Conservation (phyloP, 1,284 basidiomycete genomes). For the Ganoderma lucidum region DNA sequence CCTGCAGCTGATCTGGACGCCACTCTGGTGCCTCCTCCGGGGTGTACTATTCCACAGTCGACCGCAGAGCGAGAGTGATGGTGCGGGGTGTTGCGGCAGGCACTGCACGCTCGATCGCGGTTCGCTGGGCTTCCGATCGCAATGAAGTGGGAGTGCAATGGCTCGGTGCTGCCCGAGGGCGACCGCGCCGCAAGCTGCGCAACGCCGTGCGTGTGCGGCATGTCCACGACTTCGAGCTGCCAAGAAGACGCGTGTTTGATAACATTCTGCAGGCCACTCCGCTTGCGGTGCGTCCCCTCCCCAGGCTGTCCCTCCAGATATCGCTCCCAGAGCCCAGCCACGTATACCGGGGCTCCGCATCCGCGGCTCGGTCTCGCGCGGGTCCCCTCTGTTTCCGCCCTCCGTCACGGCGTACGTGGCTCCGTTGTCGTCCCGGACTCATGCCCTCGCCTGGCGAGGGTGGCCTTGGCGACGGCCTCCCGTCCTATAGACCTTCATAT, state of each 20-base stretch:
- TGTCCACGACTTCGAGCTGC: slow-evolving; percentile 1
- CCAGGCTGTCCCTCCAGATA: not conserved
- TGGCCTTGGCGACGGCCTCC: slow-evolving; percentile 27
- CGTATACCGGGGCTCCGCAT: not conserved
- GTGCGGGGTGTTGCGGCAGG: not conserved
- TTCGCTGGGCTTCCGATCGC: slow-evolving; percentile 5
- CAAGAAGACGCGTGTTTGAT: slow-evolving; percentile 8
- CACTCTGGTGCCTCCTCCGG: not conserved
- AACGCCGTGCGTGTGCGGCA: slow-evolving; percentile 1
- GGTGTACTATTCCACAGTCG: not conserved
- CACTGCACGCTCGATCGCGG: slow-evolving; percentile 2
- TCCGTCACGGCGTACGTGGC: slow-evolving; percentile 4
- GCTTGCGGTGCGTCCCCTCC: not conserved
- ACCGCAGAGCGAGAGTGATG: slow-evolving; percentile 3
- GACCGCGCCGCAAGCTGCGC: not conserved
- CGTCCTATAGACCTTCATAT: slow-evolving; percentile 16
- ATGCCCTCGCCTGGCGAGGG: slow-evolving; percentile 13
- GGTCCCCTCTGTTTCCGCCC: slow-evolving; percentile 3
- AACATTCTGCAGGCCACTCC: slow-evolving; percentile 1
- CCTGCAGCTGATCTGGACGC: slow-evolving; percentile 12
- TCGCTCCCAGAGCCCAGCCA: slow-evolving; percentile 3
- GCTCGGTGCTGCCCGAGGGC: not conserved
- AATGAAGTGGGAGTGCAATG: not conserved
- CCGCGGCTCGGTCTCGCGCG: slow-evolving; percentile 2
- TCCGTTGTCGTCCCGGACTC: slow-evolving; percentile 7